Base-by-base conservation (phyloP, 2,329 filamentous ascomycete genomes). In the Akanthomyces muscarius region DNA sequence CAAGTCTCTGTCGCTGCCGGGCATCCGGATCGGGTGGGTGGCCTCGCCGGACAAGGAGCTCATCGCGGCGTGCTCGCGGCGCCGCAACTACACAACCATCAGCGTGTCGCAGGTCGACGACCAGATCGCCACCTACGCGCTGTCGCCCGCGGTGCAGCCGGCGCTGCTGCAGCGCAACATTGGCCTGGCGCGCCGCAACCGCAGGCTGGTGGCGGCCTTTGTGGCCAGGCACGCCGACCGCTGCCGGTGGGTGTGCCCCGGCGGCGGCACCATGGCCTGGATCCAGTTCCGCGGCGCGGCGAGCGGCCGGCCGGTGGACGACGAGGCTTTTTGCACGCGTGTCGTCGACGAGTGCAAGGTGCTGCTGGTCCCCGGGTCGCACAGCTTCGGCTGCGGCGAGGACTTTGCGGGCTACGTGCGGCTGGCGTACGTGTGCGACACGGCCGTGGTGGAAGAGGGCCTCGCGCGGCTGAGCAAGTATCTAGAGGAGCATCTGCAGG, bases 71-170 rank as follows among this genome's bases (percentile, higher is more conserved):
- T 81, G 90, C 65, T 86, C 88, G 13, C 75, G 78, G 16, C 87
- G 87, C 1, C 81, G 91, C 47, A 89, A 95, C 73, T 96, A 95
- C 78, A 96, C 91, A 4, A 92, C 90, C 30, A 96, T 96, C 69
- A 90, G 89, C 45, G 91, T 63, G 25, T 65, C 63, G 48, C 63
- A 65, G 30, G 77, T 97, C 7, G 91, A 96, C 72, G 91, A 96
- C 72, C 83, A 85, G 56, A 81, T 96, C 13, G 92, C 91, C 2
- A 83, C 85, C 33, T 94, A 88, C 70, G 92, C 92, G 0, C 77
- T 97, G 8, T 84, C 84, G 6, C 67, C 71, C 5, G 66, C 71
- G 2, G 80, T 85, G 2, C 72, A 74, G 33, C 71, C 71, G 4
- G 68, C 69, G 5, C 69, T 81, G 13, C 77, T 83, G 1, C 76